These are phyloP conservation scores for Suhomyces maxii DNA, from an alignment of 1,139 yeast species.

Conservation along the genomic window DNA sequence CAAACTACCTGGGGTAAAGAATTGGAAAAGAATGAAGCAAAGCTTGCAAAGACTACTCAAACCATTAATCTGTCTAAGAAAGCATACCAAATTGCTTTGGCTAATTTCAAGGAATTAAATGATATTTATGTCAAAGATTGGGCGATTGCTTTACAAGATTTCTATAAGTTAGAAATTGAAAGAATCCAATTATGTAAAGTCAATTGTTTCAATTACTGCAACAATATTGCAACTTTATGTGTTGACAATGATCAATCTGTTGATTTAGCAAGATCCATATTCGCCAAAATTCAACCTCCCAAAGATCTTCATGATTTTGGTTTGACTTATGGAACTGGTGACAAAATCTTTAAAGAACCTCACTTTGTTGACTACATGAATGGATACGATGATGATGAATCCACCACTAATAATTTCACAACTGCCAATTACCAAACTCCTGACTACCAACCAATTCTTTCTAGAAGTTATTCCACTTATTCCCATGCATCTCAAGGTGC, in stretches of 20 bases:
- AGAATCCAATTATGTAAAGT: constrained; percentile 74
- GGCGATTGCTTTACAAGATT: constrained; percentile 64
- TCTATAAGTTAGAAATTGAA: constrained; percentile 77
- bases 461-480: constrained; percentile 35
- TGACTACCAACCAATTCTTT: constrained; percentile 33
- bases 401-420: constrained; percentile 16
- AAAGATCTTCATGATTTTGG: constrained; percentile 62
- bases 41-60: constrained; percentile 55
- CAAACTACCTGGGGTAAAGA: constrained; percentile 81
- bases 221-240: constrained; percentile 72
- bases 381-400: constrained; percentile 32
- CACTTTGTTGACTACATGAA: constrained; percentile 40
- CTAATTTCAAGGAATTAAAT: constrained; percentile 63
- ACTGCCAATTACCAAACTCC: constrained; percentile 39
- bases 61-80: constrained; percentile 50
- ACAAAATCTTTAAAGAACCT: constrained; percentile 59
- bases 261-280: constrained; percentile 63
- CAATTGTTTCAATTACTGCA: constrained; percentile 82
- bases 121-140: constrained; percentile 80
- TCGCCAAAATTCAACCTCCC: constrained; percentile 68
- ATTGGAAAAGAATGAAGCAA: constrained; percentile 63
- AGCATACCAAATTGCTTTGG: constrained; percentile 60
- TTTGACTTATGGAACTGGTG: constrained; percentile 63
- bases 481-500: constrained; percentile 11
- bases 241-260: constrained; percentile 77